Evolutionary conservation across 2,329 filamentous ascomycete genomes (phyloP).

Genomic region (Trichoderma aggressivum): DNA sequence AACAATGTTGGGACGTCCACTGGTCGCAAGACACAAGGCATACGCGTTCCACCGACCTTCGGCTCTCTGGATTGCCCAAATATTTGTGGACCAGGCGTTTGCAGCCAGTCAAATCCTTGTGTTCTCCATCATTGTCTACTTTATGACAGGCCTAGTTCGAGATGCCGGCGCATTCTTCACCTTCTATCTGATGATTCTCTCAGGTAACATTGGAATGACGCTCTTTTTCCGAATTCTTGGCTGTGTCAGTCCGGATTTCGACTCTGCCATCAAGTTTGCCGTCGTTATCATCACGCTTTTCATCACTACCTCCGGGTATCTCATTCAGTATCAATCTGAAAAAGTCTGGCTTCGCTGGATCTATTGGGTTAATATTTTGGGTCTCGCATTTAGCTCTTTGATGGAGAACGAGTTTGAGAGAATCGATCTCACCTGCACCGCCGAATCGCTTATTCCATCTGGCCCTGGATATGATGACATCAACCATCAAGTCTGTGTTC

Average conservation of each 20-base stretch:
- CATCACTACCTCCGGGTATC: conserved; percentile 75
- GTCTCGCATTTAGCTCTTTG: conserved; percentile 70
- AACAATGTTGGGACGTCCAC: conserved; percentile 71
- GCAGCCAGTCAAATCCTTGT: conserved; percentile 66
- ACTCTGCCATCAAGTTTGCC: conserved; percentile 80
- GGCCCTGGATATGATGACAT: conserved; percentile 69
- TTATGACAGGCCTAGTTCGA: conserved; percentile 68
- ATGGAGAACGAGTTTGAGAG: conserved; percentile 85
- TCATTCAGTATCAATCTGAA: conserved; percentile 74
- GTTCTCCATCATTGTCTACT: conserved; percentile 75
- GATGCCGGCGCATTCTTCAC: conserved; percentile 75
- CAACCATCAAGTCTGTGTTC: conserved; percentile 75
- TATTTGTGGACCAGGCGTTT: conserved; percentile 74
- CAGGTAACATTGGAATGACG: conserved; percentile 69
- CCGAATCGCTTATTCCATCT: conserved; percentile 65
- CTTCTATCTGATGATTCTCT: conserved; percentile 68
- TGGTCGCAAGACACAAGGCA: conserved; percentile 80
- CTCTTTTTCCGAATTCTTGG: conserved; percentile 74
- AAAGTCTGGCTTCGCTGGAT: conserved; percentile 79
- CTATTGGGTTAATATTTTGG: conserved; percentile 72
- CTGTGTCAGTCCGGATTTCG: conserved; percentile 74
- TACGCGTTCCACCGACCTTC: conserved; percentile 82
- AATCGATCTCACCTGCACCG: conserved; percentile 65
- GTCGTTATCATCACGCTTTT: conserved; percentile 78
- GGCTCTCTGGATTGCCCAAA: conserved; percentile 79